phyloP scores from a whole-genome alignment of 1,284 basidiomycete genomes.

The Puccinia triticina region DNA sequence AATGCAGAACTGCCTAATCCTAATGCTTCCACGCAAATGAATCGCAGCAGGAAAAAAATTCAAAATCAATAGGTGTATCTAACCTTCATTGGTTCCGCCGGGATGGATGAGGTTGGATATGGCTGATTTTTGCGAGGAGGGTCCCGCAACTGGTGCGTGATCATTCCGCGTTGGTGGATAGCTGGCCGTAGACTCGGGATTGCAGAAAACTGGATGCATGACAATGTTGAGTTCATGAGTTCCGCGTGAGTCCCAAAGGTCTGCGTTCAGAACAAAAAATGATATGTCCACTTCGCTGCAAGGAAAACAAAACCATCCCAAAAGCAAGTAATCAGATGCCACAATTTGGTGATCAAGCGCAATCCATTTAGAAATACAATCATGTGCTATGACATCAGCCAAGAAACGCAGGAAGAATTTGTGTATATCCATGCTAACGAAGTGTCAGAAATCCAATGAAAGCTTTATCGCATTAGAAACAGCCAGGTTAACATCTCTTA shows the following conservation, averaged over 20 bases:
- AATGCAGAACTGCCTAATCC: background rate
- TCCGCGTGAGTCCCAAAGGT: slow-evolving; percentile 67
- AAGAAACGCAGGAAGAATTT: background rate
- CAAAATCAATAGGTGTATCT: background rate
- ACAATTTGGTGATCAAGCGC: background rate
- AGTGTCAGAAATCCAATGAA: background rate
- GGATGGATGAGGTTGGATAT: background rate
- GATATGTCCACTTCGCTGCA: slow-evolving; percentile 77
- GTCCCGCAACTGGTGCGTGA: slow-evolving; percentile 10
- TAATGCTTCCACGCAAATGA: background rate
- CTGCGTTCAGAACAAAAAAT: slow-evolving; percentile 83
- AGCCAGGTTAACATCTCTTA: slow-evolving; percentile 35
- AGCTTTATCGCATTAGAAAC: background rate
- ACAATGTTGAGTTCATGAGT: slow-evolving; percentile 43
- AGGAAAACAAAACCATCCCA: slow-evolving; percentile 49
- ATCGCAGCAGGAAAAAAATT: background rate
- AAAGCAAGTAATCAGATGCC: slow-evolving; percentile 37
- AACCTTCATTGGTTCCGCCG: background rate
- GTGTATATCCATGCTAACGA: background rate
- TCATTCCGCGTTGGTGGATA: background rate
- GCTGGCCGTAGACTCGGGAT: slow-evolving; percentile 19
- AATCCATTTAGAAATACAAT: background rate
- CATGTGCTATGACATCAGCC: background rate
- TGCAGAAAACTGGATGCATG: slow-evolving; percentile 48
- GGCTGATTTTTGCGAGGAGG: background rate